phyloP scores from a whole-genome alignment of 176 grass and related monocot genomes.

The Lolium rigidum region DNA sequence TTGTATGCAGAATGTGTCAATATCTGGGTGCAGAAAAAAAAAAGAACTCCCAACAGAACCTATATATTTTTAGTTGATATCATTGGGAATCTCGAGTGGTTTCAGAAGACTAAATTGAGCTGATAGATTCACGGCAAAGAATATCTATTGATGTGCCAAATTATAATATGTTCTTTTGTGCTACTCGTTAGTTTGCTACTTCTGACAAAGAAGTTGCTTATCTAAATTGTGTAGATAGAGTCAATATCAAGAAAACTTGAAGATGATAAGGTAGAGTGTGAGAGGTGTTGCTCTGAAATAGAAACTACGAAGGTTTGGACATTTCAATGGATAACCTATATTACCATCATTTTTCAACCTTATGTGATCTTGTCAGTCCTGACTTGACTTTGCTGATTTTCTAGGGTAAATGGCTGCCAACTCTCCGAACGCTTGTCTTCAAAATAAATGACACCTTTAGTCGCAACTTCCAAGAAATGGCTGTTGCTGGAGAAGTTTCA shows the following conservation, averaged over 20 bases:
- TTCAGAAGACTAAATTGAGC: too few species aligned
- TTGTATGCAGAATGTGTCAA: too few species aligned
- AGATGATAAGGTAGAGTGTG: slow-evolving; percentile 56
- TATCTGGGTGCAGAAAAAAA: too few species aligned
- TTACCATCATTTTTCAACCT: slow-evolving; percentile 10
- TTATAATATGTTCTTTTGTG: slow-evolving; percentile 11
- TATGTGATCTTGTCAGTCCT: slow-evolving; percentile 12
- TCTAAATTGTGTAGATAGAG: slow-evolving; percentile 59
- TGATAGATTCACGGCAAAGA: background rate
- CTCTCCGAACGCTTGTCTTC: slow-evolving; percentile 70
- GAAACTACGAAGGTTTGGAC: slow-evolving; percentile 69
- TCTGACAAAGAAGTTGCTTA: slow-evolving; percentile 28
- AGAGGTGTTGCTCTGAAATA: slow-evolving; percentile 64
- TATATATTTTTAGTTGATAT: too few species aligned
- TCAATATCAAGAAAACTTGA: slow-evolving; percentile 73
- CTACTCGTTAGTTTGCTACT: slow-evolving; percentile 19
- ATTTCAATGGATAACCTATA: slow-evolving; percentile 9
- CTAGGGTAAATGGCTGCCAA: slow-evolving; percentile 92
- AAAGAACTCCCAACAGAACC: too few species aligned
- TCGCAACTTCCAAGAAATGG: slow-evolving; percentile 98
- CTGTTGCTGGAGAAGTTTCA: slow-evolving; percentile 97
- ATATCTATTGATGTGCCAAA: background rate
- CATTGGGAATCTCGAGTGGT: too few species aligned
- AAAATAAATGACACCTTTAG: slow-evolving; percentile 93
- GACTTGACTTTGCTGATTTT: slow-evolving; percentile 33